Evolutionary conservation across 139 green algal genomes (phyloP).

Genomic region (Coelastrella sp.): DNA sequence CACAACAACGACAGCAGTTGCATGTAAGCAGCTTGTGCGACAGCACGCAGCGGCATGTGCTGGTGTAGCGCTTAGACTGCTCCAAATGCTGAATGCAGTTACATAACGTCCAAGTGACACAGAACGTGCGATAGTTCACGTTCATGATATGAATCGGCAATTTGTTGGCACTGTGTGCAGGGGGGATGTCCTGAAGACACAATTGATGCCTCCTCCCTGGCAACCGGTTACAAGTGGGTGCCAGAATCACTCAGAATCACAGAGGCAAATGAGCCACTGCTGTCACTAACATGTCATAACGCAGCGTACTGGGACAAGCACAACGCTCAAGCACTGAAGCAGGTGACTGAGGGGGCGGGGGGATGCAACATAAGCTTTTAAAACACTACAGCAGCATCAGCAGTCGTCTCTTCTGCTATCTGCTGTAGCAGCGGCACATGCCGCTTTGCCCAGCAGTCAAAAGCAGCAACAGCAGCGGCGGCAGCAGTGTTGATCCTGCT

Average conservation of each 20-base stretch:
- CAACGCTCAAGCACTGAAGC: conserved; percentile 31
- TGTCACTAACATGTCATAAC: conserved; percentile 50
- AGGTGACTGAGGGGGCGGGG: neutral
- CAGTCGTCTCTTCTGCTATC: neutral
- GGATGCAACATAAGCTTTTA: neutral
- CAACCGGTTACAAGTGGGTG: conserved; percentile 42
- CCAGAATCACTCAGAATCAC: conserved; percentile 25
- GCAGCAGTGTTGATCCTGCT: neutral
- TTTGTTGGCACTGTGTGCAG: neutral
- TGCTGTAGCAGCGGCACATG: neutral
- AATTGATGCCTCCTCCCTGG: conserved; percentile 30
- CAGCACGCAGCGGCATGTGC: neutral
- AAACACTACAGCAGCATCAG: neutral
- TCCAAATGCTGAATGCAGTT: neutral
- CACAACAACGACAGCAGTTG: neutral
- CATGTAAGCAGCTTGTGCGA: neutral
- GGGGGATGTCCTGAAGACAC: conserved; percentile 43
- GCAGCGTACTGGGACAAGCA: conserved; percentile 40
- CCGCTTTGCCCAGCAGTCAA: neutral
- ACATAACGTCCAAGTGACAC: neutral
- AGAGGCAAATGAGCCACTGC: conserved; percentile 37
- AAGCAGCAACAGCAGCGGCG: neutral
- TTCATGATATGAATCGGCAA: neutral
- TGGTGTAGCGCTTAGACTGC: neutral
- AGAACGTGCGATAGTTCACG: neutral